A percentile compares a stretch with the other conserved stretches of the same genome.
phyloP scores from a whole-genome alignment of 2,329 filamentous ascomycete genomes.

The Amesomyces nigricolor region DNA sequence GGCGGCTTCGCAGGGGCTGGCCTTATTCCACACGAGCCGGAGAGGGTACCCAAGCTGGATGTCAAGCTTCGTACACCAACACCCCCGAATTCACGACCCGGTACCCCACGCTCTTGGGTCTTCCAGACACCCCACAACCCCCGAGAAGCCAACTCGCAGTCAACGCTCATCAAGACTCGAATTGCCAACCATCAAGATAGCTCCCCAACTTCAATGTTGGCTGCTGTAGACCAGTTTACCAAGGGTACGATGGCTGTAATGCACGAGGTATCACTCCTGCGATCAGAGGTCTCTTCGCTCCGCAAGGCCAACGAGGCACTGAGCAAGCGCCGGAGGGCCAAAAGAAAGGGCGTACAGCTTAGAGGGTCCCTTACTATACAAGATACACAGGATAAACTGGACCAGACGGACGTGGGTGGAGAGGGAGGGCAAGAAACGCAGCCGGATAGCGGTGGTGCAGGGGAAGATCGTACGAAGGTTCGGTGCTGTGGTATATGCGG shows the following conservation, averaged over 20 bases:
- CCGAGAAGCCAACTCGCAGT: neutral
- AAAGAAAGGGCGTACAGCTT: neutral
- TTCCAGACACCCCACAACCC: neutral
- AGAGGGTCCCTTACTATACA: neutral
- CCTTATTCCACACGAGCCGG: too few relatives aligned
- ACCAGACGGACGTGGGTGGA: neutral
- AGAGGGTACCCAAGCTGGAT: too few relatives aligned
- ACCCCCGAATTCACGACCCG: too few relatives aligned
- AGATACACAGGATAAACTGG: neutral
- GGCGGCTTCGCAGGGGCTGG: too few relatives aligned
- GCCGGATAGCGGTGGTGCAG: neutral
- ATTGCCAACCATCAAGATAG: constrained; percentile 5
- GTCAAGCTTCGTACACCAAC: too few relatives aligned
- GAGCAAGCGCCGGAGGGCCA: neutral
- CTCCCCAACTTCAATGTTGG: constrained; percentile 7
- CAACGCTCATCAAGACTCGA: neutral
- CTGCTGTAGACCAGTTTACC: constrained; percentile 7
- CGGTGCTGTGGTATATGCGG: neutral
- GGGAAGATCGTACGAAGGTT: neutral
- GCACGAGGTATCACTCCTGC: constrained; percentile 7
- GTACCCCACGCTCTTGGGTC: neutral
- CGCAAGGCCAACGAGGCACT: constrained; percentile 35
- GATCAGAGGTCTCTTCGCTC: constrained; percentile 48
- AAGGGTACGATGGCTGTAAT: constrained; percentile 12
- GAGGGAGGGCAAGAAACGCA: neutral